Evolutionary conservation across 805 yeast genomes (phyloP).

Genomic region (Wickerhamomyces canadensis): DNA sequence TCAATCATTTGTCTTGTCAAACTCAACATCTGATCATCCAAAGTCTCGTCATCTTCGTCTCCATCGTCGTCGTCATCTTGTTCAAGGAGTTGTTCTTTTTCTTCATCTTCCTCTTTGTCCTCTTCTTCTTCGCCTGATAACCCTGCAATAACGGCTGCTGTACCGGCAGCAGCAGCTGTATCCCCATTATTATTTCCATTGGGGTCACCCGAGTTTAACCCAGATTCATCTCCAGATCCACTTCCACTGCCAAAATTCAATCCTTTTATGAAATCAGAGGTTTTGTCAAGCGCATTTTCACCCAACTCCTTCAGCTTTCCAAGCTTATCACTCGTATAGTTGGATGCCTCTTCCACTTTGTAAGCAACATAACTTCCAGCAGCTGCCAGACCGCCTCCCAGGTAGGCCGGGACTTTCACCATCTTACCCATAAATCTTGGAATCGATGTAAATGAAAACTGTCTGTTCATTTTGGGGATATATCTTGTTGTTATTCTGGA

Average conservation of each 20-base stretch:
- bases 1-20: conserved; percentile 96
- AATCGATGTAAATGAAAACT: conserved; percentile 26
- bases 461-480: conserved; percentile 1
- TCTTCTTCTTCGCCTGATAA: conserved; percentile 39
- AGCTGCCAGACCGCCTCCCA: conserved; percentile 91
- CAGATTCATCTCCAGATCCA: conserved; percentile 22
- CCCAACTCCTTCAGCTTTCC: conserved; percentile 58
- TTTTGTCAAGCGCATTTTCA: conserved; percentile 42
- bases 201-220: conserved; percentile 15
- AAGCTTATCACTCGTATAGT: conserved; percentile 62
- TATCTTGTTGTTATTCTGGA: not conserved
- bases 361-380: conserved; percentile 91
- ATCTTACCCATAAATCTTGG: conserved; percentile 53
- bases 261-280: conserved; percentile 20
- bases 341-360: conserved; percentile 83
- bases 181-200: conserved; percentile 29
- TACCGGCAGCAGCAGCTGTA: conserved; percentile 52
- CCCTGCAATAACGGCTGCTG: conserved; percentile 47
- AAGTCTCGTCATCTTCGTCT: conserved; percentile 44
- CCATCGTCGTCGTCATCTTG: conserved; percentile 49
- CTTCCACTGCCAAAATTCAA: conserved; percentile 17
- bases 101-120: conserved; percentile 39
- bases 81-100: conserved; percentile 30
- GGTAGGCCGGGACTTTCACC: conserved; percentile 65
- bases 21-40: conserved; percentile 79